Evolutionary conservation across 495 filamentous ascomycete genomes (phyloP), one percentile per base, ranked within the genome.

Genomic region (Darksidea phi): DNA sequence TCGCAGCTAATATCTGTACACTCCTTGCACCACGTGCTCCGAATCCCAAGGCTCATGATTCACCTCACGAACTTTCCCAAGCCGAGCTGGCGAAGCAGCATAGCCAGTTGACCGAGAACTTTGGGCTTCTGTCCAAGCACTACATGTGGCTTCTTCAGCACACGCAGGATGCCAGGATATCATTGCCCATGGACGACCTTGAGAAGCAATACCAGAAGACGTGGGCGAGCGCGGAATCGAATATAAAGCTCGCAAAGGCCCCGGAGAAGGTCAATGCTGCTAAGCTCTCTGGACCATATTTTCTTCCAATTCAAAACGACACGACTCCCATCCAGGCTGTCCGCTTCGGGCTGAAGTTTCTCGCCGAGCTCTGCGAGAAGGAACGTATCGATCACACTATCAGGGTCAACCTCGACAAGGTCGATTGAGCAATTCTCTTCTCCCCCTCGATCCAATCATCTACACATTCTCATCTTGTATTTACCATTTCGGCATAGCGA

Each of bases 321-420:
- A 68, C 61, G 1, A 61, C 61, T 2, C 66, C 66, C 2, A 56
- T 68, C 41, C 66, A 68, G 45, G 57, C 57, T 12, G 66, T 68
- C 5, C 50, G 66, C 12, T 68, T 68, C 51, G 66, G 61, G 8
- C 25, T 64, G 17, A 46, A 43, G 41, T 51, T 64, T 20, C 56
- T 68, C 25, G 24, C 34, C 4, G 66, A 68, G 48, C 61, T 46
- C 50, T 45, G 47, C 43, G 54, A 57, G 18, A 61, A 60, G 10
- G 56, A 68, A 48, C 23, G 49, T 12, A 32, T 64, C 5, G 26
- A 64, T 1, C 58, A 68, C 32, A 24, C 37, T 15, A 25, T 64
- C 7, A 54, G 48, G 11, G 45, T 67, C 38, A 64, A 64, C 26
- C 54, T 64, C 26, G 59, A 64, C 26, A 62, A 54, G 41, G 24